Evolutionary conservation across 106 monocot species (phyloP).

Genomic region (Allium cepa): DNA sequence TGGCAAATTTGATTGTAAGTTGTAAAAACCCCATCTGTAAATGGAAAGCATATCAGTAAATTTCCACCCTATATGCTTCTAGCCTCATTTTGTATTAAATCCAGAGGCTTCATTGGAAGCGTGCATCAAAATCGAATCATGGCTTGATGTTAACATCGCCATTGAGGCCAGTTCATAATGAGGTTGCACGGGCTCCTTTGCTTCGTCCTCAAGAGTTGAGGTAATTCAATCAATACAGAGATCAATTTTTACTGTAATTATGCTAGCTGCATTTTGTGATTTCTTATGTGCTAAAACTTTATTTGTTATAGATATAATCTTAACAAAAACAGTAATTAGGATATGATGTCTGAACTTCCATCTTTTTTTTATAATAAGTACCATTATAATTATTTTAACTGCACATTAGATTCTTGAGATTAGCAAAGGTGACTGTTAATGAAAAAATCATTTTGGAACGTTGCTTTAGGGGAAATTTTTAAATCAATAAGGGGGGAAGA

Average conservation of each 20-base stretch:
- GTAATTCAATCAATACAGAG: conserved; percentile 2
- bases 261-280: neutral
- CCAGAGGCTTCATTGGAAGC: conserved; percentile 76
- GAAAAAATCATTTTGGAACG: no score
- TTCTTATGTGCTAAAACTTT: neutral
- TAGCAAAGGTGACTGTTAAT: no score
- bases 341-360: no score
- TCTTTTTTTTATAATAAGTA: no score
- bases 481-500: no score
- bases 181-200: conserved; percentile 25
- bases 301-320: no score
- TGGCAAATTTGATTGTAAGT: conserved; percentile 77
- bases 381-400: no score
- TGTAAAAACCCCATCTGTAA: neutral
- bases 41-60: neutral
- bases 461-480: no score
- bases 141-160: conserved; percentile 70
- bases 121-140: conserved; percentile 48
- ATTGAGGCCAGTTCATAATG: conserved; percentile 26
- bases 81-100: neutral
- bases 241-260: no score
- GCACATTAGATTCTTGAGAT: neutral
- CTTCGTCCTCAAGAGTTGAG: conserved; percentile 58
- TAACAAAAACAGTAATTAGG: no score
- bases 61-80: neutral